Evolutionary conservation across 2,329 filamentous ascomycete genomes (phyloP).

Genomic region (Zalaria obscura): DNA sequence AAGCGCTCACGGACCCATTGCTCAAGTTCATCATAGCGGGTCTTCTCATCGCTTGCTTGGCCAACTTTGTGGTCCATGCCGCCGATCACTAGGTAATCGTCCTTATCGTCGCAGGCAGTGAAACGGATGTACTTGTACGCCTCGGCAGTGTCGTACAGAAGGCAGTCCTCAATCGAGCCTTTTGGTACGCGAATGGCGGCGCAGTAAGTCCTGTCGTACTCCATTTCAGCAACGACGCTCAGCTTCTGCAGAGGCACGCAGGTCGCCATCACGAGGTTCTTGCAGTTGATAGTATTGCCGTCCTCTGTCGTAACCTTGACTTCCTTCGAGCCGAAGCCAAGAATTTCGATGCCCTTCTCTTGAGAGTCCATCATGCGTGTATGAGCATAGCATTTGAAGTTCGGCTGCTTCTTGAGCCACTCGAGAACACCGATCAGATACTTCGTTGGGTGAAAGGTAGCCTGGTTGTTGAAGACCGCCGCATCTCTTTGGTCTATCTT

Average conservation of each 20-base stretch:
- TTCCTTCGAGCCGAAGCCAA: constrained; percentile 30
- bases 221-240: constrained; percentile 37
- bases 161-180: constrained; percentile 36
- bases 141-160: constrained; percentile 42
- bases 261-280: constrained; percentile 39
- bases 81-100: constrained; percentile 43
- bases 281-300: constrained; percentile 33
- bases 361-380: constrained; percentile 34
- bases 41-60: constrained; percentile 28
- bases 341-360: constrained; percentile 33
- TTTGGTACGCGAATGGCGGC: constrained; percentile 41
- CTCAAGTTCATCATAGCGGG: constrained; percentile 37
- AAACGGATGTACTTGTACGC: constrained; percentile 42
- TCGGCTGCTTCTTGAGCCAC: constrained; percentile 36
- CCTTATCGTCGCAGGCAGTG: constrained; percentile 36
- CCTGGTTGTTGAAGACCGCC: constrained; percentile 33
- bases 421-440: constrained; percentile 39
- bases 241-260: constrained; percentile 43
- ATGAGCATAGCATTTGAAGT: constrained; percentile 39
- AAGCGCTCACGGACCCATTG: constrained; percentile 40
- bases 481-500: constrained; percentile 37
- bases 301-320: constrained; percentile 33
- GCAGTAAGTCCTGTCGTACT: constrained; percentile 41
- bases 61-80: constrained; percentile 47
- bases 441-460: constrained; percentile 42